Conservation (phyloP, 306 rosid genomes). For the Lithocarpus polystachyus region DNA sequence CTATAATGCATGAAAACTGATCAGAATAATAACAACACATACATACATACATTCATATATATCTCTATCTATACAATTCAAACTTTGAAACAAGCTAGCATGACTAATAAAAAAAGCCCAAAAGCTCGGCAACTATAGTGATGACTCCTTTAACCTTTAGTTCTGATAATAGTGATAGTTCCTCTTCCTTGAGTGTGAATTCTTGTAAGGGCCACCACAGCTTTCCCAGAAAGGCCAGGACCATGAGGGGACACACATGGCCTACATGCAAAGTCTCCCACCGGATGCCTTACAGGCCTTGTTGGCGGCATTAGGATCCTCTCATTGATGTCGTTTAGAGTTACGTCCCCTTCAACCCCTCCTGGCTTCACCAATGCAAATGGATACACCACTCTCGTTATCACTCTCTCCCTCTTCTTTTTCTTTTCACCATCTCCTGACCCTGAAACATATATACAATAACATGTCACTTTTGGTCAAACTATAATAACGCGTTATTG, state of each 20-base stretch:
- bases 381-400: constrained; percentile 65
- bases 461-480: neutral
- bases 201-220: constrained; percentile 86
- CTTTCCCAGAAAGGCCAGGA: constrained; percentile 91
- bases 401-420: constrained; percentile 23
- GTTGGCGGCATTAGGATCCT: constrained; percentile 86
- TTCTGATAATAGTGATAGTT: constrained; percentile 93
- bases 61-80: constrained; percentile 49
- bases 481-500: neutral
- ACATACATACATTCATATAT: neutral
- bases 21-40: neutral
- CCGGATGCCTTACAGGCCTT: constrained; percentile 87
- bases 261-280: constrained; percentile 94
- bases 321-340: constrained; percentile 89
- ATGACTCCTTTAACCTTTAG: constrained; percentile 50
- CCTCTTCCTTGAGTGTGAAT: constrained; percentile 95
- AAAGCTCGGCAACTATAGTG: constrained; percentile 5
- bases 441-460: neutral
- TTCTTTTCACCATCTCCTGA: constrained; percentile 24
- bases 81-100: constrained; percentile 37
- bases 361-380: constrained; percentile 98
- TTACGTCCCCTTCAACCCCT: constrained; percentile 82
- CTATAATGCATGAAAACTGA: neutral
- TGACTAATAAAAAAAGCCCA: constrained; percentile 10
- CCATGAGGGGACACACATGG: constrained; percentile 81